Evolutionary conservation across 257 asterid species (phyloP).

Genomic region (Echites panduratus): DNA sequence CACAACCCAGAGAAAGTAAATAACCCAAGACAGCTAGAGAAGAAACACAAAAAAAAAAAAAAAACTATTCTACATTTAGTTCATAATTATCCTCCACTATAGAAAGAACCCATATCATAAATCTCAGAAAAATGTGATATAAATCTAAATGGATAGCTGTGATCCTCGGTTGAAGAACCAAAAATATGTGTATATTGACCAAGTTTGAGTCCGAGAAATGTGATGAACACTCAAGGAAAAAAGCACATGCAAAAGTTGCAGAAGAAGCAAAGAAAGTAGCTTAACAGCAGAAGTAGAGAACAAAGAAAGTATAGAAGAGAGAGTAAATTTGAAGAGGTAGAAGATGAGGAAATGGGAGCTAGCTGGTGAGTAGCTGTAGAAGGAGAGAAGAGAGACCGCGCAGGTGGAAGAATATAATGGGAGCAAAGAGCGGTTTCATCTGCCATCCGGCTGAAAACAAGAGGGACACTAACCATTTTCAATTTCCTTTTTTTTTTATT

Average conservation of each 20-base stretch:
- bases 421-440: conserved; percentile 65
- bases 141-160: not conserved
- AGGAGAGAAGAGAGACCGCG: conserved; percentile 15
- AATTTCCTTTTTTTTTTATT: not conserved
- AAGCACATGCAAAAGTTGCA: conserved; percentile 9
- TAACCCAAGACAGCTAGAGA: not conserved
- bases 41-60: no score
- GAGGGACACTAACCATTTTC: conserved; percentile 35
- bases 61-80: not conserved
- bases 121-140: not conserved
- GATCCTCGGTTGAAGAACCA: not conserved
- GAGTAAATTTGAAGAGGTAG: not conserved
- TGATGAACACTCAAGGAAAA: not conserved
- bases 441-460: conserved; percentile 81
- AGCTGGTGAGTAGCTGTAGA: conserved; percentile 18
- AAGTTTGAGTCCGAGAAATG: not conserved
- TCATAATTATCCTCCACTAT: not conserved
- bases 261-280: not conserved
- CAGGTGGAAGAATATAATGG: conserved; percentile 86
- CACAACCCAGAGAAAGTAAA: not conserved
- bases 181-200: not conserved
- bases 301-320: not conserved
- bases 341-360: not conserved
- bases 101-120: conserved; percentile 8
- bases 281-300: not conserved